Evolutionary conservation across 129 eudicot species (phyloP).

Genomic region (Arctium lappa): DNA sequence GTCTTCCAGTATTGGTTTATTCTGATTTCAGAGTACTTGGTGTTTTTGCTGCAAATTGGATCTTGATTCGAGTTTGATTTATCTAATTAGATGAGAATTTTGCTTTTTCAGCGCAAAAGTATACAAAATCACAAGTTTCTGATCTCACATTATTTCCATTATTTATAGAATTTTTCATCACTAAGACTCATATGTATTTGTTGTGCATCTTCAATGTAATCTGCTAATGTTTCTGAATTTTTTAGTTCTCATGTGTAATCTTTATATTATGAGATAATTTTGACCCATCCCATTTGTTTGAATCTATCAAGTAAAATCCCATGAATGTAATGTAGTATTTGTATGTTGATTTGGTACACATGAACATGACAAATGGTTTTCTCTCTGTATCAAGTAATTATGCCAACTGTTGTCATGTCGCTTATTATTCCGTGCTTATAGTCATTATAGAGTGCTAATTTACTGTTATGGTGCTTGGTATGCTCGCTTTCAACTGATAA

Average conservation of each 20-base stretch:
- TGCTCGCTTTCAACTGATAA: not conserved
- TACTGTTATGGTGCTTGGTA: not conserved
- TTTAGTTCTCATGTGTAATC: not conserved
- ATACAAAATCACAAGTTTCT: conserved; percentile 8
- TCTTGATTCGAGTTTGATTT: conserved; percentile 21
- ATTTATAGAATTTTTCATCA: not conserved
- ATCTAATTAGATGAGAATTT: not conserved
- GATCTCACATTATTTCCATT: conserved; percentile 20
- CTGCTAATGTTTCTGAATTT: not conserved
- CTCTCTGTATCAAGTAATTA: not conserved
- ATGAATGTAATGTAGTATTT: conserved; percentile 1
- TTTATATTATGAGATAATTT: not conserved
- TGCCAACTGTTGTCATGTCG: not conserved
- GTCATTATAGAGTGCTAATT: not conserved
- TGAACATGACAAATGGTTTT: not conserved
- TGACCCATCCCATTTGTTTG: not conserved
- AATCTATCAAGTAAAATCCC: not conserved
- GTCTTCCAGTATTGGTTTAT: not conserved
- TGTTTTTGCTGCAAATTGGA: conserved; percentile 14
- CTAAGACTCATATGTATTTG: not conserved
- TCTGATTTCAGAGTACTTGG: not conserved
- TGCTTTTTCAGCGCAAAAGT: not conserved
- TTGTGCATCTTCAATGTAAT: not conserved
- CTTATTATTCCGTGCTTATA: not conserved
- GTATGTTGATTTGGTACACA: not conserved